Percentiles rank a stretch among this genome's conserved stretches.
Evolutionary conservation across 1,284 basidiomycete species (phyloP).

Genomic region (Testicularia cyperi): DNA sequence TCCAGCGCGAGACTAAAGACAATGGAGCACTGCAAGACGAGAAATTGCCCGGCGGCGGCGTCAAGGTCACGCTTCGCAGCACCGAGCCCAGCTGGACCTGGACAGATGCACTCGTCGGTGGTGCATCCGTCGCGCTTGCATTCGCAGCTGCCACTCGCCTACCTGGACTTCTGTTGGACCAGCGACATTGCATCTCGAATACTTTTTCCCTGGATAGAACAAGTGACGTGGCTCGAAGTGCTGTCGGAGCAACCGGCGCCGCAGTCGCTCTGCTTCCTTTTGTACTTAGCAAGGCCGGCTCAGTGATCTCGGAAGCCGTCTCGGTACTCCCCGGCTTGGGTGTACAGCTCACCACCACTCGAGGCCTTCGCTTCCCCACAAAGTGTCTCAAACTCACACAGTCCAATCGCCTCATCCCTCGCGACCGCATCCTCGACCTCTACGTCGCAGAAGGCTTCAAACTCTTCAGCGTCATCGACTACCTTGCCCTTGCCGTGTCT

Average conservation of each 20-base stretch:
- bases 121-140: slow-evolving; percentile 1
- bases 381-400: background rate
- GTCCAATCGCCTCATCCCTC: slow-evolving; percentile 24
- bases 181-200: slow-evolving; percentile 13
- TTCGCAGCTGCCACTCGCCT: slow-evolving; percentile 1
- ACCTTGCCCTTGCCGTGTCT: slow-evolving; percentile 29
- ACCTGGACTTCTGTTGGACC: slow-evolving; percentile 3
- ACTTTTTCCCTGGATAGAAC: no score
- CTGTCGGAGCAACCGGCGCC: slow-evolving; percentile 1
- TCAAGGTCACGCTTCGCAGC: slow-evolving; percentile 26
- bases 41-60: slow-evolving; percentile 4
- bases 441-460: slow-evolving; percentile 43
- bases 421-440: slow-evolving; percentile 48
- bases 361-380: slow-evolving; percentile 19
- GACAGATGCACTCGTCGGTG: slow-evolving; percentile 5
- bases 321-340: slow-evolving; percentile 39
- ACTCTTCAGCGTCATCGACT: slow-evolving; percentile 42
- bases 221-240: background rate
- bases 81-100: slow-evolving; percentile 6
- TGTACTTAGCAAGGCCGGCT: slow-evolving; percentile 1
- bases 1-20: background rate
- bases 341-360: slow-evolving; percentile 38
- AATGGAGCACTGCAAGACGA: slow-evolving; percentile 4
- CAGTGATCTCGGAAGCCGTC: slow-evolving; percentile 33
- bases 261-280: slow-evolving; percentile 8